phyloP scores from a whole-genome alignment of 441 rosid species.

The Adansonia madagascariensis region DNA sequence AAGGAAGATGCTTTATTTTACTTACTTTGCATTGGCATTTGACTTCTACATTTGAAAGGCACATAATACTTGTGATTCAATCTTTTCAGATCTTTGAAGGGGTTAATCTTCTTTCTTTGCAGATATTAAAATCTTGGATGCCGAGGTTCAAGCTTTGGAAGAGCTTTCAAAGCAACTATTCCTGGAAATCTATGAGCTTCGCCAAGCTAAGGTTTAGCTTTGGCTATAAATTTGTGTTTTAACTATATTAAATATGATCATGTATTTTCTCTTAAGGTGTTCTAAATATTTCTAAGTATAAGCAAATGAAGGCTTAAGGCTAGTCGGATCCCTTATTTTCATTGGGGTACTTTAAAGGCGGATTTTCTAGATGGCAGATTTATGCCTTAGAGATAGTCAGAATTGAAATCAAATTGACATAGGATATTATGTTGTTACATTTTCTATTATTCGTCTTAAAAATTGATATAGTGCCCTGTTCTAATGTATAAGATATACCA shows the following conservation, averaged over 20 bases:
- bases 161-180: conserved; percentile 98
- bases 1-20: not conserved
- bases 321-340: not conserved
- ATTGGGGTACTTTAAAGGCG: not conserved
- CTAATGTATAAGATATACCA: conserved; percentile 11
- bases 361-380: not conserved
- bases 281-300: not conserved
- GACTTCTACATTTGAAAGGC: not conserved
- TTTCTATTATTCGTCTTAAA: not conserved
- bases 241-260: not conserved
- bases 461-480: not conserved
- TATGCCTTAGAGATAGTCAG: not conserved
- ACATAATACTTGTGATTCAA: not conserved
- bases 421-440: not conserved
- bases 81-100: conserved; percentile 11
- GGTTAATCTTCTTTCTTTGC: conserved; percentile 28
- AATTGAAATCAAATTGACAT: conserved; percentile 3
- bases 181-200: conserved; percentile 98
- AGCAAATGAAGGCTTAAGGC: not conserved
- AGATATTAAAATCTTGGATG: conserved; percentile 90
- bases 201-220: conserved; percentile 83
- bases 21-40: conserved; percentile 7
- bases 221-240: conserved; percentile 9
- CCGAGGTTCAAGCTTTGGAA: conserved; percentile 91
- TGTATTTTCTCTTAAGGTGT: conserved; percentile 6